Evolutionary conservation across 305 asterid genomes (phyloP), one percentile per base, ranked within the genome.

Genomic region (Fraxinus paxiana): DNA sequence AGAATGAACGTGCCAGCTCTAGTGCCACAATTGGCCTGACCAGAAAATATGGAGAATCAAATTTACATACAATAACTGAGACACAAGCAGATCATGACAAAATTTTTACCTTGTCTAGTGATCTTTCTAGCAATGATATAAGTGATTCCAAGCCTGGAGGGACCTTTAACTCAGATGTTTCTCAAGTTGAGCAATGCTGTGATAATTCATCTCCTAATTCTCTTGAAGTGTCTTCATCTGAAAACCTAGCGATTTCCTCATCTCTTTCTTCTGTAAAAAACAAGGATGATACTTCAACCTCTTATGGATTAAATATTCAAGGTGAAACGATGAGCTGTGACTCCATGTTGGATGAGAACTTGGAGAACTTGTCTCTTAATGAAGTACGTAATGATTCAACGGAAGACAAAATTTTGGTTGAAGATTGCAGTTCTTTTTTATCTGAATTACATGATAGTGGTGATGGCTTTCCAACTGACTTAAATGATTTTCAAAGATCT

Each of bases 401-500:
- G 35, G 90, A 78, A 74, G 75, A 61, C 71, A 85, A 81, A 81
- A 75, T 51, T 51, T 30, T 72, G 24, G 85, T 78, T 37, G 91
- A 90, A 82, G 93, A 89, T 77, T 26, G 73, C 72, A 83, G 73
- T 31, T 79, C 91, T 48, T 88, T 87, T 84, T 85, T 89, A 73
- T 85, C 93, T 48, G 89, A 89, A 82, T 85, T 91, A 81, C 89
- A 90, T 79, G 79, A 75, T 82, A 82, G 86, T 75, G 84, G 85
- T 82, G 82, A 77, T 70, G 78, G 81, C 78, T 84, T 83, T 84
- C 85, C 88, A 85, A 78, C 89, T 30, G 84, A 85, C 56, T 31
- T 81, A 35, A 61, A 41, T 80, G 83, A 81, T 80, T 72, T 69
- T 78, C 82, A 65, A 54, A 63, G 35, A 67, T 63, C 80, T 63